Base-by-base conservation (phyloP, 1,284 basidiomycete genomes). In the Microbotryum lychnidis-dioicae region DNA sequence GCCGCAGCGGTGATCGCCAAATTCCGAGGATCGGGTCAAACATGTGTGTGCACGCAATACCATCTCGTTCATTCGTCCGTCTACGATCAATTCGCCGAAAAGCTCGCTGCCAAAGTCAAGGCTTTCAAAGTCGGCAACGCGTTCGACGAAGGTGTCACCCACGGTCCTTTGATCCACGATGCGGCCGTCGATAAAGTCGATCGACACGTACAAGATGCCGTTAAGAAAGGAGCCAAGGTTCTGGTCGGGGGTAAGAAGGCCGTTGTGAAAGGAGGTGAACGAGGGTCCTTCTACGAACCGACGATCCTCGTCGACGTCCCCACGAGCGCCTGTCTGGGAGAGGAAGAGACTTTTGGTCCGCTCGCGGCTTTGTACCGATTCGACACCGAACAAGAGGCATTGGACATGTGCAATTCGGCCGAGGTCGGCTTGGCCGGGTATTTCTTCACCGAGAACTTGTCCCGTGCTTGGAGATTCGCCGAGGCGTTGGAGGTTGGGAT, bases 401-500 rank as follows among this genome's bases (percentile, higher is more conserved):
- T 97, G 61, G 81, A 81, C 71, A 77, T 88, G 61, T 92, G 92
- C 29, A 97, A 98, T 76, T 78, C 84, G 69, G 81, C 86, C 1
- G 82, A 87, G 23, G 84, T 89, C 50, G 94, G 94, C 0, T 80
- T 98, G 29, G 91, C 92, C 8, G 91, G 88, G 16, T 93, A 93
- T n/a, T 92, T 96, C 79, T 96, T 84, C 78, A 90, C 89, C 48
- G 79, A 87, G 61, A 92, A 97, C 74, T 79, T 93, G 2, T 89
- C 89, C 10, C 79, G 93, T 44, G 87, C 91, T 61, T 97, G 90
- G 90, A 82, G 94, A 53, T 91, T 98, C 21, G 91, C 91, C 27
- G 94, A 97, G 78, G 87, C 83, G 65, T 79, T 97, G 47, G 89
- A 98, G 76, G 89, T 92, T 5, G 94, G 94, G 9, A 97, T 97